A percentile compares a stretch with the other conserved stretches of the same genome.
Evolutionary conservation across 129 eudicot genomes (phyloP).

Genomic region (Arctium minus): DNA sequence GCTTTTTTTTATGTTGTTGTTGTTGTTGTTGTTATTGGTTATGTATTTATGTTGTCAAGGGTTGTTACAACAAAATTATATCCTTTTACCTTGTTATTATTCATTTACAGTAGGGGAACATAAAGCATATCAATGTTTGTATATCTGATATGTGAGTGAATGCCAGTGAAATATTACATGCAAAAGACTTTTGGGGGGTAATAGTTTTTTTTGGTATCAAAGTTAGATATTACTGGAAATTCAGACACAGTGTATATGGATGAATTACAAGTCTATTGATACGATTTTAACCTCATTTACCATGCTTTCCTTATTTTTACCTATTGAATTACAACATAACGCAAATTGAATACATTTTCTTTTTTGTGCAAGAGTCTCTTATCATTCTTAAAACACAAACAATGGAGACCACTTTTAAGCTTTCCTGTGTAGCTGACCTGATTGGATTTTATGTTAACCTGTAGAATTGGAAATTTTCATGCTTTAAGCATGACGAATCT

Average conservation of each 20-base stretch:
- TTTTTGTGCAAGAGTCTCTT: background rate
- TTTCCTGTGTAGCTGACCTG: background rate
- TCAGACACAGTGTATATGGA: background rate
- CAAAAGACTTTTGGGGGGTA: background rate
- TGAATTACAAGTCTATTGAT: background rate
- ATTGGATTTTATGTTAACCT: background rate
- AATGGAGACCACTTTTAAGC: background rate
- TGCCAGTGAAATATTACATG: background rate
- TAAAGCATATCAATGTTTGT: background rate
- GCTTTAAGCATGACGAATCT: constrained; percentile 51
- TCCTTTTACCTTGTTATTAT: background rate
- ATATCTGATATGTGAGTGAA: background rate
- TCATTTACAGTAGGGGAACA: background rate
- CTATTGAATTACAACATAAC: background rate
- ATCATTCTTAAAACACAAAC: background rate
- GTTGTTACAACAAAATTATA: constrained; percentile 2
- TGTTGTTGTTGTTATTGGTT: background rate
- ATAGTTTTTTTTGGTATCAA: background rate
- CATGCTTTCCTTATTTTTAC: background rate
- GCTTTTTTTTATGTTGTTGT: background rate
- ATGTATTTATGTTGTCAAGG: background rate
- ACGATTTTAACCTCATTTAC: background rate
- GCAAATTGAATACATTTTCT: background rate
- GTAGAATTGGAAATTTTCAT: constrained; percentile 50
- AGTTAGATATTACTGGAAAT: background rate